phyloP scores from a whole-genome alignment of 129 eudicot species.

The Artemisia tridentata region DNA sequence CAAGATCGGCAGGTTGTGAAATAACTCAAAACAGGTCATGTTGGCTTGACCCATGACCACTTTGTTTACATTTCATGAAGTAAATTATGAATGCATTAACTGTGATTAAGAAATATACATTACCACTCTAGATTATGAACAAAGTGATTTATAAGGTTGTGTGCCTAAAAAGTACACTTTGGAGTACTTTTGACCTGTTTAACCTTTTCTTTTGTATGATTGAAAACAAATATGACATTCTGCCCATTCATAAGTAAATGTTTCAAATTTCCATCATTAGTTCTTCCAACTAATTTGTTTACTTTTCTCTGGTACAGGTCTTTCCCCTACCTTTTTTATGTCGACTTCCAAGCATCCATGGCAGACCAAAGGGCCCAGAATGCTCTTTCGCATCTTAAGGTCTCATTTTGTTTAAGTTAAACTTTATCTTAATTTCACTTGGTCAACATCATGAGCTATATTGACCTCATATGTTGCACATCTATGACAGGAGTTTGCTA shows the following conservation, averaged over 20 bases:
- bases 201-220: not conserved
- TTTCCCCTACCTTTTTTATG: conserved; percentile 86
- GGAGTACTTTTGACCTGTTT: not conserved
- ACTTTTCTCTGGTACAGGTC: conserved; percentile 41
- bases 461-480: conserved; percentile 1
- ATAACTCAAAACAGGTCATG: not conserved
- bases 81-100: not conserved
- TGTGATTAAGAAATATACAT: too few relatives aligned
- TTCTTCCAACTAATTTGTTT: conserved; percentile 11
- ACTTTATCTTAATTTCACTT: not conserved
- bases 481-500: conserved; percentile 79
- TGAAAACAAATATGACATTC: not conserved
- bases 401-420: conserved; percentile 20
- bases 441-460: conserved; percentile 2
- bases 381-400: conserved; percentile 90
- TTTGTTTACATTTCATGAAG: not conserved
- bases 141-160: not conserved
- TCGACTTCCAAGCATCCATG: conserved; percentile 98
- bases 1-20: not conserved
- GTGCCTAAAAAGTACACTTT: not conserved
- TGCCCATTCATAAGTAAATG: conserved; percentile 5
- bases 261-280: not conserved
- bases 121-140: not conserved
- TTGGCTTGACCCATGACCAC: not conserved
- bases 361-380: conserved; percentile 91